Evolutionary conservation across 345 rosid species (phyloP), one percentile per base, ranked within the genome.

Genomic region (Luvunga scandens): DNA sequence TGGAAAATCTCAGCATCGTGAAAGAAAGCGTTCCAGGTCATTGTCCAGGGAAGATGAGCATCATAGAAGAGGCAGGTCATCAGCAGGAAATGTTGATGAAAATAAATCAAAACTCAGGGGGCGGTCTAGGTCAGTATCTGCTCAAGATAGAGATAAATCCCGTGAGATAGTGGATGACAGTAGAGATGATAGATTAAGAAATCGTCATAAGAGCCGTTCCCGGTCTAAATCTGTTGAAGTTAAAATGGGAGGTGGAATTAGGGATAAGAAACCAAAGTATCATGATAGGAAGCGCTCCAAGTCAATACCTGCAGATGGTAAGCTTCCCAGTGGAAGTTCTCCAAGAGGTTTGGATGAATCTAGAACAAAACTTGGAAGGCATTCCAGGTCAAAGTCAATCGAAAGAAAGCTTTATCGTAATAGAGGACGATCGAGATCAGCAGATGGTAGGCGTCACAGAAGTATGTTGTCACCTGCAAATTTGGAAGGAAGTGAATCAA

Each of bases 181-280:
- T 50, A 89, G 64, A 73, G 85, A 87, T 33, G 81, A 77, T 70
- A 92, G 81, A 53, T 76, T 64, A 48, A 88, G 82, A 82, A 84
- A 82, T 79, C 86, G 70, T 81, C 88, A 36, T 78, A 83, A 84
- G 79, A 90, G 87, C 85, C 89, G 89, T 62, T 93, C 99, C 60
- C 85, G 92, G 83, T 94, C 97, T 70, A 84, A 85, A 75, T 94
- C 95, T 82, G 73, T 82, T 57, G 95, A 94, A 80, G 85, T 77
- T 84, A 86, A 84, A 83, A 90, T 85, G 72, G 78, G 80, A 71
- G 81, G 77, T 66, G 85, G 79, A 75, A 84, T 81, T 72, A 85
- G 86, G 80, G 89, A 87, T 77, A 89, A 66, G 78, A 88, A 81
- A 80, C 84, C 92, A 69, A 92, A 86, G 79, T 88, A 81, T 81